A percentile compares a stretch with the other conserved stretches of the same genome.
These are phyloP conservation scores for Exophiala phaeomuriformis DNA, from an alignment of 2,329 filamentous ascomycete species.

Conservation along the genomic window DNA sequence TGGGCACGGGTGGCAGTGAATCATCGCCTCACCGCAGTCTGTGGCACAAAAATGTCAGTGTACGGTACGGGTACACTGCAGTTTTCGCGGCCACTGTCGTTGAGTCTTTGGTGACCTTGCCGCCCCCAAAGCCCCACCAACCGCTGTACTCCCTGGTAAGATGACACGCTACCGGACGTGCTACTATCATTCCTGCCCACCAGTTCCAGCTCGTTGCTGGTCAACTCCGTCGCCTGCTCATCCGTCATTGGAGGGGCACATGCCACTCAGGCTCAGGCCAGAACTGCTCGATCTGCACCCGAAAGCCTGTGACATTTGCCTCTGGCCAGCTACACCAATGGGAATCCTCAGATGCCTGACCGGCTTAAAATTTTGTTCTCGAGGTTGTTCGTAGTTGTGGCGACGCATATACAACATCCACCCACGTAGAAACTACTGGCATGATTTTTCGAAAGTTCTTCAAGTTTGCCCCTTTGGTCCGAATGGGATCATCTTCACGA, in stretches of 20 bases:
- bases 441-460: neutral
- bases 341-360: neutral
- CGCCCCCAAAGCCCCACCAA: constrained; percentile 13
- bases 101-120: neutral
- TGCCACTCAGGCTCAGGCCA: neutral
- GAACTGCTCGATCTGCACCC: neutral
- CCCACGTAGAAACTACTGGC: neutral
- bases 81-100: neutral
- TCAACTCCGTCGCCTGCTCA: neutral
- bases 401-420: neutral
- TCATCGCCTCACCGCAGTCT: neutral
- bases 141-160: neutral
- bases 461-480: neutral
- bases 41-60: too few species aligned
- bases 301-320: constrained; percentile 3
- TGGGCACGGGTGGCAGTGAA: neutral
- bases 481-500: neutral
- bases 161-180: neutral
- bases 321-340: constrained; percentile 5
- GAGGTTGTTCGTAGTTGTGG: constrained; percentile 1
- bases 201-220: neutral
- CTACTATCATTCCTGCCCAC: neutral
- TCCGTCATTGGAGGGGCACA: neutral
- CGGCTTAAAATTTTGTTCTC: constrained; percentile 5
- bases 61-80: neutral